These are phyloP conservation scores for Avena sativa DNA, from an alignment of 176 grass and related monocot species.

Conservation along the genomic window DNA sequence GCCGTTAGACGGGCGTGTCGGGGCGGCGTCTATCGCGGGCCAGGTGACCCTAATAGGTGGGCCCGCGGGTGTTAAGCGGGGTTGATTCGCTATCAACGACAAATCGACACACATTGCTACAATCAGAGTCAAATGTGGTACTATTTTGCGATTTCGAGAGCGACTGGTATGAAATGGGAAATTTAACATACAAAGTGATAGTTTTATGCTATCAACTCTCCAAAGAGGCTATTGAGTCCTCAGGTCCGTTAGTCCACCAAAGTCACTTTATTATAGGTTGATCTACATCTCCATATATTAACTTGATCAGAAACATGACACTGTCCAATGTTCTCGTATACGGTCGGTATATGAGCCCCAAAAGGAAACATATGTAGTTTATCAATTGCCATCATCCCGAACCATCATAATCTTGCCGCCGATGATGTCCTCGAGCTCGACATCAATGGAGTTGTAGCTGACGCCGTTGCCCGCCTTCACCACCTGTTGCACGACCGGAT, in stretches of 20 bases:
- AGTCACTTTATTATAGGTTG: not conserved
- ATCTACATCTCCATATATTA: not conserved
- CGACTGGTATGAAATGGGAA: too few relatives aligned
- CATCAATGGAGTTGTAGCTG: slow-evolving; percentile 40
- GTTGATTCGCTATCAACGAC: too few relatives aligned
- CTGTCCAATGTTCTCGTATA: not conserved
- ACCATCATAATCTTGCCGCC: slow-evolving; percentile 40
- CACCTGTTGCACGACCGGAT: not conserved
- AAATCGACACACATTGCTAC: too few relatives aligned
- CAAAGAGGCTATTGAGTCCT: not conserved
- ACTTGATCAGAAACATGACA: slow-evolving; percentile 13
- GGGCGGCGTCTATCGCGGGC: too few relatives aligned
- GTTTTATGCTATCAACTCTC: too few relatives aligned
- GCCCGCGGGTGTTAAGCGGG: too few relatives aligned
- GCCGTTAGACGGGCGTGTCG: too few relatives aligned
- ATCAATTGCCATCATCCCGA: slow-evolving; percentile 22
- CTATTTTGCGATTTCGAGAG: too few relatives aligned
- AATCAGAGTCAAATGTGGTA: too few relatives aligned
- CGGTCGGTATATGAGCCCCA: not conserved
- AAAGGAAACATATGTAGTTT: not conserved
- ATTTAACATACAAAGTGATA: too few relatives aligned
- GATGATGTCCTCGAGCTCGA: not conserved
- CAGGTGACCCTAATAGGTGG: too few relatives aligned
- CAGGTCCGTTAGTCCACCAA: not conserved
- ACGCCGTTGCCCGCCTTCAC: slow-evolving; percentile 42